Conservation (phyloP, 768 basidiomycete species). For the Suillus fuscotomentosus region DNA sequence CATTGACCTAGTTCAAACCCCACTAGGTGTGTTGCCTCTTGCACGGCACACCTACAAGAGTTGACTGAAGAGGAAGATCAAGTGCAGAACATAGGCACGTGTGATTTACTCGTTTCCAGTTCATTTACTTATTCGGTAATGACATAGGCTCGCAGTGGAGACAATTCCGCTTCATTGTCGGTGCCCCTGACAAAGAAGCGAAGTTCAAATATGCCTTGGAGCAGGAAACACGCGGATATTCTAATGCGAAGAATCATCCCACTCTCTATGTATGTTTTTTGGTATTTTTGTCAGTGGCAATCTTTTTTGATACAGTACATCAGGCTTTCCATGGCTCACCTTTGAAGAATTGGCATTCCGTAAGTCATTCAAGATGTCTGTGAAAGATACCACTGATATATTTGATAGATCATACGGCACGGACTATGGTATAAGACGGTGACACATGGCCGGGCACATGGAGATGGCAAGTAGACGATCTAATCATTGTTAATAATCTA, state of each 20-base stretch:
- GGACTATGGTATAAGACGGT: constrained; percentile 63
- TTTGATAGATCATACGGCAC: constrained; percentile 61
- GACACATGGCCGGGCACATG: constrained; percentile 59
- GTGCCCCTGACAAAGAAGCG: constrained; percentile 70
- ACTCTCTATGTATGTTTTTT: constrained; percentile 10
- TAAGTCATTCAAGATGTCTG: constrained; percentile 23
- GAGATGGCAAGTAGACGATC: constrained; percentile 46
- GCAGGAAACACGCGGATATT: constrained; percentile 34
- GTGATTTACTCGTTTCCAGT: background rate
- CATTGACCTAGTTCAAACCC: background rate
- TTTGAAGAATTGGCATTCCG: constrained; percentile 69
- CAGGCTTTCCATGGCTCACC: constrained; percentile 73
- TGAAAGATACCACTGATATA: background rate
- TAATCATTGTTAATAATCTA: background rate
- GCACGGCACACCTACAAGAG: constrained; percentile 69
- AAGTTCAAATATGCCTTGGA: constrained; percentile 51
- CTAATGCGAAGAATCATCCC: constrained; percentile 40
- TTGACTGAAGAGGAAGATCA: constrained; percentile 52
- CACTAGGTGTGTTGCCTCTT: constrained; percentile 65
- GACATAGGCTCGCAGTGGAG: constrained; percentile 44
- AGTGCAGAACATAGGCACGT: constrained; percentile 52
- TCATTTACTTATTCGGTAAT: background rate
- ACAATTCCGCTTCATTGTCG: constrained; percentile 72
- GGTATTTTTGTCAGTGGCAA: background rate
- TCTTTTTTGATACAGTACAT: background rate